phyloP scores from a whole-genome alignment of 2,329 filamentous ascomycete genomes.

The Aspergillus caelatus region DNA sequence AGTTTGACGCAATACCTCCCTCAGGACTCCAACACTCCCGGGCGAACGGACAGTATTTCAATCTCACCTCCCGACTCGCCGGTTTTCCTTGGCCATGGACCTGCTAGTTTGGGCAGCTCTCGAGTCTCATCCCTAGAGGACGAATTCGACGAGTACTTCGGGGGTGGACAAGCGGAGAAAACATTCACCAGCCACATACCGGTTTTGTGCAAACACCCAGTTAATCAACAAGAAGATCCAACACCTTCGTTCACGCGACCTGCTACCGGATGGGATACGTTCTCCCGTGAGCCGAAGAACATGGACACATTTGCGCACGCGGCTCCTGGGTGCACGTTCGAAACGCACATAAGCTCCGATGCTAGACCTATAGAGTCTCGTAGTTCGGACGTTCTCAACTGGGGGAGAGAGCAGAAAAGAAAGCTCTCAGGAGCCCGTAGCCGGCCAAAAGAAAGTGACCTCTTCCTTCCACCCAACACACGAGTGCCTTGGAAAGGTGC shows the following conservation, averaged over 20 bases:
- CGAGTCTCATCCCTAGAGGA: conserved; percentile 47
- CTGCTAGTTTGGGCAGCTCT: conserved; percentile 31
- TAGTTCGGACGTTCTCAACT: conserved; percentile 31
- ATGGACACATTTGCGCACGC: conserved; percentile 60
- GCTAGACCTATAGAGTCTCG: conserved; percentile 30
- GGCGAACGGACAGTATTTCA: conserved; percentile 37
- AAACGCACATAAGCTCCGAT: conserved; percentile 21
- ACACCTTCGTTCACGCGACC: not conserved
- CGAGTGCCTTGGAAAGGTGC: conserved; percentile 69
- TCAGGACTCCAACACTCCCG: conserved; percentile 2
- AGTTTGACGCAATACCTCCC: conserved; percentile 18
- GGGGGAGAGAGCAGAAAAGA: conserved; percentile 43
- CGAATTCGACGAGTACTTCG: conserved; percentile 18
- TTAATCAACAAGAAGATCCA: not conserved
- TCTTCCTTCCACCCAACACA: conserved; percentile 45
- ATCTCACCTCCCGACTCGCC: conserved; percentile 53
- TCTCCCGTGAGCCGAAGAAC: conserved; percentile 64
- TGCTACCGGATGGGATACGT: conserved; percentile 61
- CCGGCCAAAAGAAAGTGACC: conserved; percentile 40
- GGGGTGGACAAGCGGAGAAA: conserved; percentile 21
- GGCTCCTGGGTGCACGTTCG: conserved; percentile 51
- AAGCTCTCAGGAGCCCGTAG: conserved; percentile 36
- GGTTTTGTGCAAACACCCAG: conserved; percentile 26
- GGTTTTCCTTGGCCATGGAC: conserved; percentile 21
- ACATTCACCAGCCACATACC: conserved; percentile 33